Base-by-base conservation (phyloP, 129 eudicot genomes). In the Glebionis coronaria region DNA sequence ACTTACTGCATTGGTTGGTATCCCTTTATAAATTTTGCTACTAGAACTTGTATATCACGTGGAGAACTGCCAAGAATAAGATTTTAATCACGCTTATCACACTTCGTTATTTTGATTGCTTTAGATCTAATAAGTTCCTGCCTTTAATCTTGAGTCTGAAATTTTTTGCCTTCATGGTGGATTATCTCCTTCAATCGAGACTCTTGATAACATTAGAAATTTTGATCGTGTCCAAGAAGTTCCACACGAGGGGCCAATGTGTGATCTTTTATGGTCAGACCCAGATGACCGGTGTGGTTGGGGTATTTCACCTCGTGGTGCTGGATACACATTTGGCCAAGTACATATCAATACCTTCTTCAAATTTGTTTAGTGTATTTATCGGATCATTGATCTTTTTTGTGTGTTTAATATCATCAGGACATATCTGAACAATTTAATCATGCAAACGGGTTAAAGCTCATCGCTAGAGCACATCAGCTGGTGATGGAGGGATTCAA, bases 401-500 rank as follows among this genome's bases (percentile, higher is more conserved):
- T 63, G 25, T 45, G 53, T 16, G 2, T 71, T 63, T 63, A 42
- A 14, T 4, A 2, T 15, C 3, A 21, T 78, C 86, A 91, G 97
- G 97, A 90, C 63, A 90, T 90, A 56, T 87, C 95, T 3, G 97
- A 87, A 80, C 97, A 90, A 65, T 90, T 90, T 52, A 87, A 90
- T 71, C 97, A 90, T 73, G 80, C 95, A 57, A 90, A 90, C 50
- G 69, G 67, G 67, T 67, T 90, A 63, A 90, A 87, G 83, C 87
- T 90, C 61, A 90, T 90, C 79, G 95, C 95, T 20, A 82, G 97
- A 82, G 97, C 97, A 49, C 97, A 90, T 67, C 97, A 90, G 76
- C 89, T 87, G 79, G 97, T 90, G 54, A 90, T 90, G 97, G 97
- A 91, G 75, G 97, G 97, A 77, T 91, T 74, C 69, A 91, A 91